Base-by-base conservation (phyloP, 352 stramenopile species). In the Globisporangium viniferum region DNA sequence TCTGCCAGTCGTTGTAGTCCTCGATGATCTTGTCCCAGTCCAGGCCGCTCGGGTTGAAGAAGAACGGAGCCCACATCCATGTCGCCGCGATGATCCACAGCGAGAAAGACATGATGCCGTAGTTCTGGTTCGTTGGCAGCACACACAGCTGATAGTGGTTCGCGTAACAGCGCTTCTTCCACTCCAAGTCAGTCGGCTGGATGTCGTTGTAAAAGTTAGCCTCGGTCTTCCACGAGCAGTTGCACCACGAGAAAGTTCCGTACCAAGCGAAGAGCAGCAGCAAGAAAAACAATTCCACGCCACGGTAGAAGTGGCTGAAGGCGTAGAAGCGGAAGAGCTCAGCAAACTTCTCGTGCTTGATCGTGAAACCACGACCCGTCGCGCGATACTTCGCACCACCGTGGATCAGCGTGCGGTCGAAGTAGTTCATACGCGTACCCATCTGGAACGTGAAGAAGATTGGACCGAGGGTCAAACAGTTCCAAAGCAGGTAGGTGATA, bases 361-460 rank as follows among this genome's bases (percentile, higher is more conserved):
- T 99, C 31, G 98, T 98, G 83, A 99, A 99, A 62, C 97, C 97
- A 91, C 97, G 92, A 78, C 97, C 97, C 12, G 97, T 99, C 18
- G 97, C 92, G 54, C 97, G 91, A 77, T 99, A 99, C 79, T 98
- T 99, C 5, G 97, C 97, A 69, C 97, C 97, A 67, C 97, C 97
- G 67, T 98, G 97, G 51, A 99, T 87, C 73, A 99, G 87, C 22
- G 97, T 99, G 67, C 98, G 97, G 55, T 98, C 93, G 77, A 99
- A 99, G 85, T 99, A 99, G 78, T 98, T 92, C 73, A 98, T 98
- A 76, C 98, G 97, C 18, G 97, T 99, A 65, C 98, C 97, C 82
- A 99, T 99, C 75, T 78, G 97, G 84, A 99, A 99, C 71, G 98
- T 99, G 73, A 99, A 99, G 81, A 99, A 98, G 41, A 99, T 82